Evolutionary conservation across 495 filamentous ascomycete genomes (phyloP).

Genomic region (Melanomma pulvis-pyrius): DNA sequence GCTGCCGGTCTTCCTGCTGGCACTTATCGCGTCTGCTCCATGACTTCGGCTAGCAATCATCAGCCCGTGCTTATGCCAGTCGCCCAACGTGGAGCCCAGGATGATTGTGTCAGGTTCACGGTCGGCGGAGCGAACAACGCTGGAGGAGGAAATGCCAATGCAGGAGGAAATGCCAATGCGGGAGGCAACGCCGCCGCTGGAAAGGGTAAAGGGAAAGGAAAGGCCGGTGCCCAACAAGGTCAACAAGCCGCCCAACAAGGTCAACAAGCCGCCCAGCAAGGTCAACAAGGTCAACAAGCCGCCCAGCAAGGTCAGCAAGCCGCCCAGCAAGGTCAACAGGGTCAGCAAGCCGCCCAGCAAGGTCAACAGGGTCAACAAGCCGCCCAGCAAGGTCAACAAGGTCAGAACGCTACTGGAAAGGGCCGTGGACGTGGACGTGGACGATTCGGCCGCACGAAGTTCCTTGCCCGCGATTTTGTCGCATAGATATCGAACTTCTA

Average conservation of each 20-base stretch:
- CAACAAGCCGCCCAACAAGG: constrained; percentile 20
- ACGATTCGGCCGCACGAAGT: constrained; percentile 28
- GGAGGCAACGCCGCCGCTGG: constrained; percentile 24
- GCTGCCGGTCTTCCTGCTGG: constrained; percentile 66
- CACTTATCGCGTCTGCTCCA: constrained; percentile 71
- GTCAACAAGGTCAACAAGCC: constrained; percentile 9
- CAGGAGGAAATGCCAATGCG: constrained; percentile 28
- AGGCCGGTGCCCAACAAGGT: constrained; percentile 12
- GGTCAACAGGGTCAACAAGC: not conserved
- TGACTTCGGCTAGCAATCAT: constrained; percentile 70
- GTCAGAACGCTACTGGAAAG: constrained; percentile 12
- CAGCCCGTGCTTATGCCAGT: constrained; percentile 79
- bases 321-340: not conserved
- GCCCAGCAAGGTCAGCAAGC: constrained; percentile 12
- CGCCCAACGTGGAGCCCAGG: constrained; percentile 71
- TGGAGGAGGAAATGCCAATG: constrained; percentile 40
- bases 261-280: constrained; percentile 19
- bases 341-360: not conserved
- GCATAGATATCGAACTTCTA: constrained; percentile 12
- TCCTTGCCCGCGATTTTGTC: constrained; percentile 31
- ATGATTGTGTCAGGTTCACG: constrained; percentile 72
- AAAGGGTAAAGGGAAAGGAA: constrained; percentile 8
- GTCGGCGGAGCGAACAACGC: constrained; percentile 39
- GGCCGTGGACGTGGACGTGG: constrained; percentile 9
- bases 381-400: not conserved